Conservation (phyloP, 495 filamentous ascomycete species). For the Aspergillus bertholletiae region DNA sequence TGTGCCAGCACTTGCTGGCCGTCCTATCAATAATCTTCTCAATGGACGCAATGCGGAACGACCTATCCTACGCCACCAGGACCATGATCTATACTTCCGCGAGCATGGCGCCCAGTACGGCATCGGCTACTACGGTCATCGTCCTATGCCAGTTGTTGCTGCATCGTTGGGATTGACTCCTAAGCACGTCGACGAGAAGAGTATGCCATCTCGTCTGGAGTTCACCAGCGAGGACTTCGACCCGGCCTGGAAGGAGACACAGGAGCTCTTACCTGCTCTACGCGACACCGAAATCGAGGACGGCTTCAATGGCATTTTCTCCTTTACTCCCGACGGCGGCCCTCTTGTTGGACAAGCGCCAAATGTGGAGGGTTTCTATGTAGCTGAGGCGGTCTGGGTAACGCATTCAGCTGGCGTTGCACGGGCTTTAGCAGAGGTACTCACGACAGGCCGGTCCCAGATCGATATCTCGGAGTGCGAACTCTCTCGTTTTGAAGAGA, state of each 20-base stretch:
- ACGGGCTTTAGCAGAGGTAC: constrained; percentile 43
- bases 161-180: constrained; percentile 38
- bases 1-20: constrained; percentile 27
- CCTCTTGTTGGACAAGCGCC: constrained; percentile 46
- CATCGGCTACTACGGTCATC: constrained; percentile 52
- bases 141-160: constrained; percentile 47
- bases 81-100: constrained; percentile 52
- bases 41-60: constrained; percentile 40
- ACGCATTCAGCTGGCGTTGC: constrained; percentile 53
- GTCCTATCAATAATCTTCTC: constrained; percentile 24
- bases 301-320: constrained; percentile 52
- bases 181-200: constrained; percentile 42
- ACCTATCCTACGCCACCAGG: constrained; percentile 49
- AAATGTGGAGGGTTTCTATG: constrained; percentile 47
- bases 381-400: constrained; percentile 54
- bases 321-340: constrained; percentile 51
- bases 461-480: constrained; percentile 49
- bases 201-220: constrained; percentile 49
- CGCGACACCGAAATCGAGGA: constrained; percentile 39
- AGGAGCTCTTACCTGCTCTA: constrained; percentile 41
- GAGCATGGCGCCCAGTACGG: constrained; percentile 50
- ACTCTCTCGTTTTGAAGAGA: constrained; percentile 46
- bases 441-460: constrained; percentile 41
- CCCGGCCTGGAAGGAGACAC: constrained; percentile 44
- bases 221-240: constrained; percentile 48